Evolutionary conservation across 148 eudicot genomes (phyloP).

Genomic region (Limonium bicolor): DNA sequence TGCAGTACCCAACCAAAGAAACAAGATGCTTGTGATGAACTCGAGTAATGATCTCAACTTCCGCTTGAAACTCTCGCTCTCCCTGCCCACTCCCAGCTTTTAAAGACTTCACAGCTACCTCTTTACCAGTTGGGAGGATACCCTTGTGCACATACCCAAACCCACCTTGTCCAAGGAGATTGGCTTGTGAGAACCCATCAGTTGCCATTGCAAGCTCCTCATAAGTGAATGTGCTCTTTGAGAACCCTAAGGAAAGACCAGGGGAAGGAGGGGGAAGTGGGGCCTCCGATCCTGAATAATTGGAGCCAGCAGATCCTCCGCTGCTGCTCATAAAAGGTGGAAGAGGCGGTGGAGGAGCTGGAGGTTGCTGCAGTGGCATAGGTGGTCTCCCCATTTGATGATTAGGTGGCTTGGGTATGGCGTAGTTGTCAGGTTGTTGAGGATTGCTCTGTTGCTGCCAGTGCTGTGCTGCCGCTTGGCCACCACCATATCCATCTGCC

Average conservation of each 20-base stretch:
- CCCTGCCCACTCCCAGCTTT: conserved; percentile 91
- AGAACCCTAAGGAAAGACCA: conserved; percentile 41
- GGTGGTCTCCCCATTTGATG: conserved; percentile 31
- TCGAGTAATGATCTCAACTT: conserved; percentile 90
- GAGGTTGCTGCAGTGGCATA: conserved; percentile 17
- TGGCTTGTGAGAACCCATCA: conserved; percentile 72
- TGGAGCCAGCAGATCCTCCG: conserved; percentile 61
- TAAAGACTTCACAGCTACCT: conserved; percentile 79
- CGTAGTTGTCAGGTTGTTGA: conserved; percentile 30
- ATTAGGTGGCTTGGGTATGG: conserved; percentile 23
- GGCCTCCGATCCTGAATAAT: conserved; percentile 37
- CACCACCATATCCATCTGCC: conserved; percentile 2
- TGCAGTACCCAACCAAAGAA: conserved; percentile 89
- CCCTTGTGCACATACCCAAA: conserved; percentile 95
- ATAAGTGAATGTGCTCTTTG: conserved; percentile 59
- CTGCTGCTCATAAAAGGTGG: conserved; percentile 31
- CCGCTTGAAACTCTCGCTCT: conserved; percentile 89
- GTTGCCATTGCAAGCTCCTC: conserved; percentile 86
- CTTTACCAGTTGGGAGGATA: conserved; percentile 84
- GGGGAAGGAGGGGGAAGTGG: conserved; percentile 45
- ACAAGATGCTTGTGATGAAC: conserved; percentile 98
- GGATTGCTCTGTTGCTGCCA: conserved; percentile 20
- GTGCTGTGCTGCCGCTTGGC: background rate
- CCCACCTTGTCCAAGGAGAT: conserved; percentile 94
- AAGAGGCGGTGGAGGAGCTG: conserved; percentile 2